Evolutionary conservation across 352 stramenopile genomes (phyloP), one percentile per base, ranked within the genome.

Genomic region (Aphanomyces astaci): DNA sequence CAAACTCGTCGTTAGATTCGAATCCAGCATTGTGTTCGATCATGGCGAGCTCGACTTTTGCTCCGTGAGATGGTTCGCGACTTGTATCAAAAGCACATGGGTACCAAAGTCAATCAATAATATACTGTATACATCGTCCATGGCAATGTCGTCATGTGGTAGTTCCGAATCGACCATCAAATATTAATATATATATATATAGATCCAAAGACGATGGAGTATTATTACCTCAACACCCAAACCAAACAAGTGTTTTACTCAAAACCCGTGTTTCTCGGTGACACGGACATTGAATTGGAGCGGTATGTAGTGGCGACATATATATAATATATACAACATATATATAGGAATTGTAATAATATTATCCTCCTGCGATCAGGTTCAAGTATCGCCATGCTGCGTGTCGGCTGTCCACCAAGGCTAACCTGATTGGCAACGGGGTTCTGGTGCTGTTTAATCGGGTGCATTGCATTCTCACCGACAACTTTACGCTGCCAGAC

Each of bases 161-260:
- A n/a, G n/a, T n/a, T n/a, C n/a, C n/a, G n/a, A n/a, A n/a, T n/a
- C n/a, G n/a, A n/a, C n/a, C n/a, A n/a, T n/a, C n/a, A n/a, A n/a
- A n/a, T n/a, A n/a, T n/a, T n/a, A n/a, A n/a, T n/a, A n/a, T n/a
- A n/a, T n/a, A n/a, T n/a, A n/a, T 32, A 30, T 60, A 32, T 63
- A 63, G 54, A 63, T 33, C 54, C 54, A 17, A 33, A 63, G 54
- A 63, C 54, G 31, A 63, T 49, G 49, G 32, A 63, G 5, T 63
- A 48, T 33, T 63, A 63, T 19, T 63, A 63, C 31, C 15, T 63
- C 54, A 63, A 63, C 31, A 63, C 54, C 31, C 54, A 63, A n/a
- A 63, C 54, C 25, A 33, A 63, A 17, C 27, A 63, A 63, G 36
- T 63, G n/a, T 63, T n/a, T 45, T 33, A 49, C 15, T 31, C 54